Conservation (phyloP, 805 yeast species). For the Candida pseudofarinosa region DNA sequence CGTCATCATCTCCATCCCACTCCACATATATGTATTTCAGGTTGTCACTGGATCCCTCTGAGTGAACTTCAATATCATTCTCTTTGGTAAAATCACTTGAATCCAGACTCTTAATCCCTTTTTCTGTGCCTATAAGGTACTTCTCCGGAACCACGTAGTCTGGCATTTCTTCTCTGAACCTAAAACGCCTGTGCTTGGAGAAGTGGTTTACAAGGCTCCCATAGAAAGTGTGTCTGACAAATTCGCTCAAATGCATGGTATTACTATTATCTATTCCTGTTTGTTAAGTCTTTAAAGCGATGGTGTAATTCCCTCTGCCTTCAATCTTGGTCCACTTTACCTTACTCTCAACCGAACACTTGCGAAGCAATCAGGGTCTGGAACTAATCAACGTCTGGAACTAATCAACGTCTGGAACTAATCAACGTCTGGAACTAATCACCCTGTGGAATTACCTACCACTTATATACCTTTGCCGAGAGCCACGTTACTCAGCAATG, state of each 20-base stretch:
- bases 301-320: too few relatives aligned
- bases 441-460: too few relatives aligned
- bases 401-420: too few relatives aligned
- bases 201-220: slow-evolving; percentile 26
- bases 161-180: slow-evolving; percentile 23
- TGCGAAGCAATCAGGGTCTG: too few relatives aligned
- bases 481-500: too few relatives aligned
- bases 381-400: too few relatives aligned
- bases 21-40: slow-evolving; percentile 11
- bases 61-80: neutral
- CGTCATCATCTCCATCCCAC: slow-evolving; percentile 46
- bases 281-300: too few relatives aligned
- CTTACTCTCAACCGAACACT: too few relatives aligned
- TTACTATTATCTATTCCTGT: too few relatives aligned
- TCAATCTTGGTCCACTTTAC: too few relatives aligned
- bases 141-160: slow-evolving; percentile 30
- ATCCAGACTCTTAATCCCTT: neutral
- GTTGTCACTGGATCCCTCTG: neutral
- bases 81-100: neutral
- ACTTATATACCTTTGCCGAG: too few relatives aligned
- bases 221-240: slow-evolving; percentile 28
- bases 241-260: slow-evolving; percentile 6
- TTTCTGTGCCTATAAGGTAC: slow-evolving; percentile 14
- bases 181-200: slow-evolving; percentile 21
- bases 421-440: too few relatives aligned